phyloP scores from a whole-genome alignment of 2,329 filamentous ascomycete genomes.

The Nemania bipapillata region DNA sequence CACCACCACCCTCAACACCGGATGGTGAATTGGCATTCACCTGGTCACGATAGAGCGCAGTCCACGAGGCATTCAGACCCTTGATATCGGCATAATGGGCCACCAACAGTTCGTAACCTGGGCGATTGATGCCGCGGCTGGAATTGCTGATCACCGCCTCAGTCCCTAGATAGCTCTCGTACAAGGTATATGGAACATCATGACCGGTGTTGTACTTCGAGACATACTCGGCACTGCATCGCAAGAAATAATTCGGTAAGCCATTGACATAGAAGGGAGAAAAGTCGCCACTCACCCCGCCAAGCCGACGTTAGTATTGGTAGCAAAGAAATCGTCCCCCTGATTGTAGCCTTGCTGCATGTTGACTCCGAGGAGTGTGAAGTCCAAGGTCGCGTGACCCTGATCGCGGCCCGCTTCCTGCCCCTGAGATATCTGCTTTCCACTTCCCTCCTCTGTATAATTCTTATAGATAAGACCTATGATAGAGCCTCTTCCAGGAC shows the following conservation, averaged over 20 bases:
- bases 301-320: constrained; percentile 52
- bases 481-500: constrained; percentile 54
- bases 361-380: constrained; percentile 55
- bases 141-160: constrained; percentile 51
- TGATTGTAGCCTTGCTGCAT: constrained; percentile 58
- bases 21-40: constrained; percentile 46
- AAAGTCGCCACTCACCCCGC: constrained; percentile 9
- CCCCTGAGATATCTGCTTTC: constrained; percentile 52
- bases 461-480: constrained; percentile 42
- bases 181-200: constrained; percentile 57
- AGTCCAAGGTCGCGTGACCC: constrained; percentile 57
- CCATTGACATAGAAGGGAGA: not conserved
- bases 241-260: not conserved
- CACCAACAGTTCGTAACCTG: constrained; percentile 55
- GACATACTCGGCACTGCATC: constrained; percentile 52
- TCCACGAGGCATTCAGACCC: constrained; percentile 53
- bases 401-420: constrained; percentile 60
- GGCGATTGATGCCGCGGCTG: constrained; percentile 52
- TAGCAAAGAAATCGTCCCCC: constrained; percentile 55
- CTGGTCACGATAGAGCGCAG: constrained; percentile 53
- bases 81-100: constrained; percentile 56
- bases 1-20: constrained; percentile 59
- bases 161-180: constrained; percentile 54
- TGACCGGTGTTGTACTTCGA: constrained; percentile 58
- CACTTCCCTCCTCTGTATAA: constrained; percentile 47